Evolutionary conservation across 2,329 filamentous ascomycete species (phyloP).

Genomic region (Acephala macrosclerotiorum): DNA sequence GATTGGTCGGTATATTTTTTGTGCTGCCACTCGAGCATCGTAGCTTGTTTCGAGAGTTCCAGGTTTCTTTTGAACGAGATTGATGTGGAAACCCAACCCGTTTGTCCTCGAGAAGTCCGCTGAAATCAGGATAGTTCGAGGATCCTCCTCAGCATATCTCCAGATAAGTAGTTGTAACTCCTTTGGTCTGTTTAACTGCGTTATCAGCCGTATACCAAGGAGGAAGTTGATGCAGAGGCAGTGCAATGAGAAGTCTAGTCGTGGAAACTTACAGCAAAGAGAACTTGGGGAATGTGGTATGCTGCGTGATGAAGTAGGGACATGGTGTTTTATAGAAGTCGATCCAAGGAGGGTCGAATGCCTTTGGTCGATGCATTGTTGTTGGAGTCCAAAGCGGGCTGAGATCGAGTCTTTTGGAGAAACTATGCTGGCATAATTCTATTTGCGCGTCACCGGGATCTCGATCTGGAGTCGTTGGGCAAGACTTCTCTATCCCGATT

Average conservation of each 20-base stretch:
- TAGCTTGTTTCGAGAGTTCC: constrained; percentile 4
- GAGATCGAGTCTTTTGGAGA: neutral
- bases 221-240: neutral
- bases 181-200: neutral
- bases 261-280: constrained; percentile 13
- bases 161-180: constrained; percentile 24
- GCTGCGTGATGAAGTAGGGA: constrained; percentile 22
- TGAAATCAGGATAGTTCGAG: neutral
- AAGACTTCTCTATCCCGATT: neutral
- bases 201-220: neutral
- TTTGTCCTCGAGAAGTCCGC: no score
- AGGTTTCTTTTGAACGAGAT: neutral
- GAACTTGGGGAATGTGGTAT: constrained; percentile 22
- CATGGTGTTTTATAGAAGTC: constrained; percentile 26
- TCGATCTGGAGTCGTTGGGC: neutral
- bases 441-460: neutral
- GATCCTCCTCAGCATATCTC: neutral
- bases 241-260: neutral
- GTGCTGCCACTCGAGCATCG: constrained; percentile 2
- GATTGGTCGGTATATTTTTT: constrained; percentile 1
- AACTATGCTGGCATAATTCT: neutral
- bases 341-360: constrained; percentile 27
- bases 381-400: neutral
- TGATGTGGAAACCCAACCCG: neutral
- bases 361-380: constrained; percentile 22